phyloP scores from a whole-genome alignment of 1,139 yeast genomes.

The Pichia sp. region DNA sequence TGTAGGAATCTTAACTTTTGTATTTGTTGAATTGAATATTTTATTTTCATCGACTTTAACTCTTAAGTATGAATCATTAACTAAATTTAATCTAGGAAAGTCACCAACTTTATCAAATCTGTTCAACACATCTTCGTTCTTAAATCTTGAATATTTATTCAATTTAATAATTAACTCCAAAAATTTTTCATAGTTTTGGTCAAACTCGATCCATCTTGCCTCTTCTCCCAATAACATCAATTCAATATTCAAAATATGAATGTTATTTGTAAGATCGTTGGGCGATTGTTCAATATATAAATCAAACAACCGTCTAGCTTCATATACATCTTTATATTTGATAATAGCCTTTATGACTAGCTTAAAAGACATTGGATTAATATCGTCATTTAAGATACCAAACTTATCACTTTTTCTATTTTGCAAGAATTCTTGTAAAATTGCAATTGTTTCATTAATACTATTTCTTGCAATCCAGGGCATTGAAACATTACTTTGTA shows the following conservation, averaged over 20 bases:
- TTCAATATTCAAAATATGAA: constrained; percentile 24
- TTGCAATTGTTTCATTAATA: constrained; percentile 27
- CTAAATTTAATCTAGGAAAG: constrained; percentile 5
- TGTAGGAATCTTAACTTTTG: constrained; percentile 17
- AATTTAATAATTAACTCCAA: constrained; percentile 15
- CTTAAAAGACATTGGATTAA: constrained; percentile 23
- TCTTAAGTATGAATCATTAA: constrained; percentile 4
- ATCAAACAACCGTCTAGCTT: constrained; percentile 25
- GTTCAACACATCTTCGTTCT: background rate
- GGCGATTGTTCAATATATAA: constrained; percentile 21
- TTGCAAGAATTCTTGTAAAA: constrained; percentile 22
- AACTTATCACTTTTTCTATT: constrained; percentile 23
- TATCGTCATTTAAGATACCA: constrained; percentile 24
- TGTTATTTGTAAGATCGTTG: constrained; percentile 21
- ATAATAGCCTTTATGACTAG: constrained; percentile 19
- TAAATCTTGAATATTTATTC: constrained; percentile 14
- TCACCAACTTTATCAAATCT: constrained; percentile 1
- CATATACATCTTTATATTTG: constrained; percentile 14
- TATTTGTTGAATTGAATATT: constrained; percentile 5
- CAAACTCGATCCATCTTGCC: constrained; percentile 28
- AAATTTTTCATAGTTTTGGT: constrained; percentile 22
- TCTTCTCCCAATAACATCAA: constrained; percentile 27
- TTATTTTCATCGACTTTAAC: constrained; percentile 14
- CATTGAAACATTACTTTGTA: constrained; percentile 20
- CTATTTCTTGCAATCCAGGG: constrained; percentile 19